A percentile compares a stretch with the other conserved stretches of the same genome.
Conservation (phyloP, 1,284 basidiomycete species). For the Uromyces viciae-fabae region DNA sequence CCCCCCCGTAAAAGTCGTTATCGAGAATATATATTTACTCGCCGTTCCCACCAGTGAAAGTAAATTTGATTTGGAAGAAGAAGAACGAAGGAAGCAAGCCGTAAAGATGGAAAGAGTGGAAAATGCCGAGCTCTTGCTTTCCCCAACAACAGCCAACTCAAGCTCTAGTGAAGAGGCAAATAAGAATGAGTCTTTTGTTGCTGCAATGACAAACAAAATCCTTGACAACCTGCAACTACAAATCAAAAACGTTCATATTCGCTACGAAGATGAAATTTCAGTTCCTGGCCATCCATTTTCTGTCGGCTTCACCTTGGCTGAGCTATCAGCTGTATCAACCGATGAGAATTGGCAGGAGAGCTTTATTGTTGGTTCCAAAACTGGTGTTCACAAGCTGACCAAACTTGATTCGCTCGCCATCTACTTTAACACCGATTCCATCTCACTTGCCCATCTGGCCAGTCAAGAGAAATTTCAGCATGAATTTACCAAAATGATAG, state of each 20-base stretch:
- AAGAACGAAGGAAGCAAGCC: slow-evolving; percentile 43
- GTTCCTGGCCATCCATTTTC: slow-evolving; percentile 97
- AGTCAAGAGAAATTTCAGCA: slow-evolving; percentile 60
- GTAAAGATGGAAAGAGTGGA: slow-evolving; percentile 44
- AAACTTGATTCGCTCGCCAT: slow-evolving; percentile 81
- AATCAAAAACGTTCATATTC: slow-evolving; percentile 87
- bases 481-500: slow-evolving; percentile 69
- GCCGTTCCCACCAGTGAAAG: slow-evolving; percentile 38
- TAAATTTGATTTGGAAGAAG: slow-evolving; percentile 44
- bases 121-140: slow-evolving; percentile 41
- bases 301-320: slow-evolving; percentile 82
- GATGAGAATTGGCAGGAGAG: slow-evolving; percentile 87
- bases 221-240: slow-evolving; percentile 96
- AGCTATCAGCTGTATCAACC: slow-evolving; percentile 90
- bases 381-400: slow-evolving; percentile 90
- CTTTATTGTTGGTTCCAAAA: slow-evolving; percentile 84
- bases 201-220: slow-evolving; percentile 82
- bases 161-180: slow-evolving; percentile 63
- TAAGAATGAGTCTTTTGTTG: slow-evolving; percentile 74
- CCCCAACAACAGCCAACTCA: neutral
- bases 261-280: slow-evolving; percentile 92
- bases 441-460: slow-evolving; percentile 67
- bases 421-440: slow-evolving; percentile 93
- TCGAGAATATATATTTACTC: slow-evolving; percentile 44
- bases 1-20: slow-evolving; percentile 45